A percentile compares a stretch with the other conserved stretches of the same genome.
Evolutionary conservation across 2,329 filamentous ascomycete species (phyloP).

Genomic region (Fusarium marasasianum): DNA sequence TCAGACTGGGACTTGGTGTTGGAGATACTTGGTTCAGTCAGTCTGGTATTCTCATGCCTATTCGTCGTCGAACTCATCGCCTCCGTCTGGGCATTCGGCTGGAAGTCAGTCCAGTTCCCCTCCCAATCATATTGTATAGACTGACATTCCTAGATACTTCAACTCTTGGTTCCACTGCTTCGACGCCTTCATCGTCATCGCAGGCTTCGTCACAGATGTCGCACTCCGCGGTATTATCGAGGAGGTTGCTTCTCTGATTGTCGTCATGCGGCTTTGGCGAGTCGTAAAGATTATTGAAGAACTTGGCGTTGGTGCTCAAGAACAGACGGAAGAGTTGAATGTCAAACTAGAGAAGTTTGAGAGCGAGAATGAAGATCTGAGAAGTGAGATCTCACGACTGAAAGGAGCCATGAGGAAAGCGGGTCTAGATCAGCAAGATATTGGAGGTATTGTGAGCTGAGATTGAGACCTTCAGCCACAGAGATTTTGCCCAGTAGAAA

Average conservation of each 20-base stretch:
- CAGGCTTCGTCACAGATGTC: conserved; percentile 7
- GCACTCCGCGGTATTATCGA: not conserved
- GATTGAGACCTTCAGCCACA: accelerated
- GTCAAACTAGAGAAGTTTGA: not conserved
- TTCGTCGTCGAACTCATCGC: conserved; percentile 5
- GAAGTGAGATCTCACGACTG: not conserved
- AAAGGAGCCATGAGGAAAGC: not conserved
- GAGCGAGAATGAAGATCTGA: not conserved
- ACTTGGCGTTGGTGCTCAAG: not conserved
- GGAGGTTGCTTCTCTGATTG: conserved; percentile 12
- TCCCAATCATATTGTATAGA: no score
- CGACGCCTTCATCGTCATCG: conserved; percentile 4
- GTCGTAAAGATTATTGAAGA: conserved; percentile 18
- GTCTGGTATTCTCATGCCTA: not conserved
- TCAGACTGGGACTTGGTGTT: not conserved
- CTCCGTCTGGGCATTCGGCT: conserved; percentile 8
- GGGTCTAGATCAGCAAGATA: not conserved
- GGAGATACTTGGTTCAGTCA: not conserved
- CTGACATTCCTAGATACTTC: not conserved
- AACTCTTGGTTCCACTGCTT: conserved; percentile 19
- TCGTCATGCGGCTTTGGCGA: conserved; percentile 17
- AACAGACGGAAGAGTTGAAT: conserved; percentile 1
- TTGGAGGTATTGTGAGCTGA: not conserved
- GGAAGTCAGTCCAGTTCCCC: not conserved
- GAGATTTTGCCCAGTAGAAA: not conserved